These are phyloP conservation scores for Rossbeevera mucosa DNA, from an alignment of 768 basidiomycete species.

Conservation along the genomic window DNA sequence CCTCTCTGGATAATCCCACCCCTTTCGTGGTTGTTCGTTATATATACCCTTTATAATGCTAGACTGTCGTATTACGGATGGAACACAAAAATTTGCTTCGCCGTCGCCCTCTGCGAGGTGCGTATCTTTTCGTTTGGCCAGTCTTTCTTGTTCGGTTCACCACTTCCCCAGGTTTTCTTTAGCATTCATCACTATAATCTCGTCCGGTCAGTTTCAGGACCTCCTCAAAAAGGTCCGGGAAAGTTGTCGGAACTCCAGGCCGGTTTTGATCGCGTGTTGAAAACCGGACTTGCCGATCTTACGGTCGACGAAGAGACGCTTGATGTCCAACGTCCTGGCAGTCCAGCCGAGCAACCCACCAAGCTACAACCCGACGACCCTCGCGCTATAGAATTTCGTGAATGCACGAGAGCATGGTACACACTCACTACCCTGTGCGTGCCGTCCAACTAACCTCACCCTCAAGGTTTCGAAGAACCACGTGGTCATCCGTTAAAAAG, in stretches of 20 bases:
- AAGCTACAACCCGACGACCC: constrained; percentile 61
- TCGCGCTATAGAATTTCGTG: constrained; percentile 69
- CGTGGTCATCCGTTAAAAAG: constrained; percentile 66
- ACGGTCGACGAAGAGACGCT: constrained; percentile 54
- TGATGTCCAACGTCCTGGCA: constrained; percentile 47
- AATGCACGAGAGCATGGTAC: constrained; percentile 56
- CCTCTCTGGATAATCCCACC: constrained; percentile 65
- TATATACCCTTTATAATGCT: constrained; percentile 43
- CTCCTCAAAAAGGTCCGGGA: constrained; percentile 41
- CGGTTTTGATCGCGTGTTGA: constrained; percentile 58
- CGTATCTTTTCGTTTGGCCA: constrained; percentile 7
- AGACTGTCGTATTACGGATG: constrained; percentile 40
- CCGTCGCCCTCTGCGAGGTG: constrained; percentile 58
- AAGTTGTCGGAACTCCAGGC: constrained; percentile 53
- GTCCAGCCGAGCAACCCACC: constrained; percentile 55
- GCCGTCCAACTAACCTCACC: neutral
- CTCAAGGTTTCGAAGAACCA: constrained; percentile 63
- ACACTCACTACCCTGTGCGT: neutral
- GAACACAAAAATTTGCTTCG: constrained; percentile 39
- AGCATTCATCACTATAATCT: constrained; percentile 60
- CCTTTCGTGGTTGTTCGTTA: constrained; percentile 59
- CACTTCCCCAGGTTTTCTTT: constrained; percentile 54
- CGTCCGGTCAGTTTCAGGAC: constrained; percentile 42
- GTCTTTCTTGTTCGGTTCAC: neutral
- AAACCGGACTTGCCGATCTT: constrained; percentile 56